phyloP scores from a whole-genome alignment of 2,329 filamentous ascomycete genomes.

The Phaeosphaeria sp. region DNA sequence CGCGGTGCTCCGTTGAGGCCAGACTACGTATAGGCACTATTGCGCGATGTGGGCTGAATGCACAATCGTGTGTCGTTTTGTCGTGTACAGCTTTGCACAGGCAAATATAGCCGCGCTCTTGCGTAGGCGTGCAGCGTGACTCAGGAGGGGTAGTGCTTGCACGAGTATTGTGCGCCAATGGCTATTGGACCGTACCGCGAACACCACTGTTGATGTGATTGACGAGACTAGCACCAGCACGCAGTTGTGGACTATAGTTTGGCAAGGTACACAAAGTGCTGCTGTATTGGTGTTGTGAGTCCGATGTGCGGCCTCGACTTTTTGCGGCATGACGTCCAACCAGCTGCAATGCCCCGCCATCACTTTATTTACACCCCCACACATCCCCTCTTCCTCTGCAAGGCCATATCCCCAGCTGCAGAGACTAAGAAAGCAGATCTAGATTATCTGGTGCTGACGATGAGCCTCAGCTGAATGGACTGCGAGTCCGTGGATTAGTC shows the following conservation, averaged over 20 bases:
- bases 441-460: not conserved
- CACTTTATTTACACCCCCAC: not conserved
- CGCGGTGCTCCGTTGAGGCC: slow-evolving; percentile 13
- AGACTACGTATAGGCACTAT: slow-evolving; percentile 22
- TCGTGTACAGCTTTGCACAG: slow-evolving; percentile 33
- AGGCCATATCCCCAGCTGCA: not conserved
- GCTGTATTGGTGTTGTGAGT: slow-evolving; percentile 6
- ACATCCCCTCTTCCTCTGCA: not conserved
- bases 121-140: slow-evolving; percentile 24
- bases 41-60: slow-evolving; percentile 23
- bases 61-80: slow-evolving; percentile 40
- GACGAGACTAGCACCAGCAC: slow-evolving; percentile 3
- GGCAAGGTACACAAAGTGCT: slow-evolving; percentile 2
- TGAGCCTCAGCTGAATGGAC: not conserved
- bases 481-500: not conserved
- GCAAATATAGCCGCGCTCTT: slow-evolving; percentile 15
- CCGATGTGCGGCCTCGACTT: slow-evolving; percentile 23
- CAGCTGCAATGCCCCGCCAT: not conserved
- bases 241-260: slow-evolving; percentile 1
- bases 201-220: not conserved
- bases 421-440: not conserved
- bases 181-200: slow-evolving; percentile 13
- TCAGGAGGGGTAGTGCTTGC: slow-evolving; percentile 35
- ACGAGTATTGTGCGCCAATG: slow-evolving; percentile 29
- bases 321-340: slow-evolving; percentile 16